Conservation (phyloP, 257 asterid species). For the Solanum rostratum region DNA sequence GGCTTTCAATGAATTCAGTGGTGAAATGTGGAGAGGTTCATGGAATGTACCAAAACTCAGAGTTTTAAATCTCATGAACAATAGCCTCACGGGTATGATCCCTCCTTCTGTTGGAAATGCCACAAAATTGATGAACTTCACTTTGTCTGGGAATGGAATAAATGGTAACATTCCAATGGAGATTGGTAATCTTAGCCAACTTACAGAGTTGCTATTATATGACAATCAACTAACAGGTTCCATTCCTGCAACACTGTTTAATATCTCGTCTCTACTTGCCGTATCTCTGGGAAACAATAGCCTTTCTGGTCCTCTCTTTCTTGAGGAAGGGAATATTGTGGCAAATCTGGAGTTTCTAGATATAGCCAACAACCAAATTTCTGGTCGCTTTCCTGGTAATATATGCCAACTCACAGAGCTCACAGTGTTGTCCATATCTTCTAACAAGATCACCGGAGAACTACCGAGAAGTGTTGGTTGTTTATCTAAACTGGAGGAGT, state of each 20-base stretch:
- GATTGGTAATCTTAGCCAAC: neutral
- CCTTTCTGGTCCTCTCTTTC: conserved; percentile 12
- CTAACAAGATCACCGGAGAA: conserved; percentile 10
- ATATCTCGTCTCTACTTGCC: conserved; percentile 5
- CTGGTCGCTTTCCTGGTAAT: conserved; percentile 14
- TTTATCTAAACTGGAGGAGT: neutral
- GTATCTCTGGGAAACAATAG: conserved; percentile 4
- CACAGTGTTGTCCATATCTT: neutral
- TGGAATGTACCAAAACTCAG: neutral
- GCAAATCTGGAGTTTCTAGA: neutral
- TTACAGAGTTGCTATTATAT: neutral
- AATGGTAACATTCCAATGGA: conserved; percentile 1
- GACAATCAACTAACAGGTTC: conserved; percentile 17
- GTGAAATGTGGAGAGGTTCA: conserved; percentile 1
- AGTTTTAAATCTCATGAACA: conserved; percentile 1
- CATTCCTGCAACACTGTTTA: conserved; percentile 15
- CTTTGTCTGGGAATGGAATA: neutral
- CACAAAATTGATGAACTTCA: neutral
- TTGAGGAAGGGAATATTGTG: neutral
- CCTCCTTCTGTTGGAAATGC: neutral
- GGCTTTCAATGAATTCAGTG: neutral
- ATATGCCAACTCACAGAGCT: conserved; percentile 11
- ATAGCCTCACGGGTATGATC: neutral
- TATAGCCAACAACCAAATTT: conserved; percentile 10
- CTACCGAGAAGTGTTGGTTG: conserved; percentile 18